Evolutionary conservation across 1,284 basidiomycete genomes (phyloP).

Genomic region (Microbotryomycetes sp.): DNA sequence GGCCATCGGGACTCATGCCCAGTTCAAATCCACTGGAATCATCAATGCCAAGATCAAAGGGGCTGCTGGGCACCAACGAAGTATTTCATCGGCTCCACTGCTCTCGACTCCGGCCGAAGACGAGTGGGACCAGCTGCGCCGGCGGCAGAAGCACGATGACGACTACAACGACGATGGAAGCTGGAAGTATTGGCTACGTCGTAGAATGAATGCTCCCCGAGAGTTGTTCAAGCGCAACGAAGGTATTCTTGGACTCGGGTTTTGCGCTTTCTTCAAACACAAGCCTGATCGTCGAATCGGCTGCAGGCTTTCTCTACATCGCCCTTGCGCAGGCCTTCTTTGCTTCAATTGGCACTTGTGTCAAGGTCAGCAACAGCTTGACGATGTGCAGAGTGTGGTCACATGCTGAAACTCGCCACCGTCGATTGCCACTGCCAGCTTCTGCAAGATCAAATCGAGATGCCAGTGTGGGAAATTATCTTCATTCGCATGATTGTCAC

Average conservation of each 20-base stretch:
- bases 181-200: no score
- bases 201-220: no score
- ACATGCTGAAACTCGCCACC: background rate
- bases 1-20: no score
- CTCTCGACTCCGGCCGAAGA: no score
- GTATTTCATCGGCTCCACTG: no score
- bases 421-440: background rate
- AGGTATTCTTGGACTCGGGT: background rate
- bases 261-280: no score
- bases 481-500: conserved; percentile 35
- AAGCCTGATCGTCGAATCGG: no score
- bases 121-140: background rate
- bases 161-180: background rate
- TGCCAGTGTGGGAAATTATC: conserved; percentile 36
- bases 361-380: conserved; percentile 14
- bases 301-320: conserved; percentile 25
- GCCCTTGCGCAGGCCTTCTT: conserved; percentile 18
- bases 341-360: conserved; percentile 16
- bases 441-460: conserved; percentile 13
- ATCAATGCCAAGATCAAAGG: no score
- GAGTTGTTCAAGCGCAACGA: conserved; percentile 10
- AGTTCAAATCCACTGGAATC: no score
- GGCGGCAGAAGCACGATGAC: background rate
- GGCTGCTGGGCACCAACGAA: no score
- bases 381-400: background rate